Conservation (phyloP, 176 grass and related monocot species). For the Zea luxurians region DNA sequence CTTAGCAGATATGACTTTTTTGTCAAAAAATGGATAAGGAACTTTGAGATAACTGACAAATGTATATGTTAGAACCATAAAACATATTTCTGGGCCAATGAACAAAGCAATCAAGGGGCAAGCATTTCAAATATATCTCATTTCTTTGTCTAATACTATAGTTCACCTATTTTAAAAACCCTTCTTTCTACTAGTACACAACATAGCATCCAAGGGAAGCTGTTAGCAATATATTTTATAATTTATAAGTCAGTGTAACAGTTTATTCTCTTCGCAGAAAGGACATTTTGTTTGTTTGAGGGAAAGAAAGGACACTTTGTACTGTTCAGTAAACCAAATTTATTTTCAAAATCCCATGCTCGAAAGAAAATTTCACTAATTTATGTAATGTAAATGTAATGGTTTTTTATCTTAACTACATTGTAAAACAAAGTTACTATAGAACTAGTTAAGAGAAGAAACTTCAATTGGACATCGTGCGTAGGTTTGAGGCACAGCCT, state of each 20-base stretch:
- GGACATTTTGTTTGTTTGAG: background rate
- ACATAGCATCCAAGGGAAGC: conserved; percentile 1
- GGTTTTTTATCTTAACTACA: background rate
- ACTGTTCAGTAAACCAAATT: background rate
- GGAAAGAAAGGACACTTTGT: background rate
- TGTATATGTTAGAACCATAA: background rate
- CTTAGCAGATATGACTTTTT: background rate
- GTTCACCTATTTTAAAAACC: conserved; percentile 32
- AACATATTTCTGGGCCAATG: conserved; percentile 8
- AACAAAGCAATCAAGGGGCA: background rate
- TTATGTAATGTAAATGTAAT: background rate
- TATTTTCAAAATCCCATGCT: background rate
- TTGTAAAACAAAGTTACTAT: background rate
- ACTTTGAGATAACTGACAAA: background rate
- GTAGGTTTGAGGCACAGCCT: too few relatives aligned
- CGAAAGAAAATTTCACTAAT: background rate
- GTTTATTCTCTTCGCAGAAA: background rate
- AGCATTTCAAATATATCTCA: background rate
- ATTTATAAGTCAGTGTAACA: background rate
- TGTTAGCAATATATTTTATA: background rate
- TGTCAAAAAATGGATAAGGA: background rate
- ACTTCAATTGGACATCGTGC: background rate
- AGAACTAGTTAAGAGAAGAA: background rate
- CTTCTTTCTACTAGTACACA: conserved; percentile 14
- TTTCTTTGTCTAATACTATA: conserved; percentile 23